Conservation (phyloP, 768 basidiomycete species). For the Vararia minispora region DNA sequence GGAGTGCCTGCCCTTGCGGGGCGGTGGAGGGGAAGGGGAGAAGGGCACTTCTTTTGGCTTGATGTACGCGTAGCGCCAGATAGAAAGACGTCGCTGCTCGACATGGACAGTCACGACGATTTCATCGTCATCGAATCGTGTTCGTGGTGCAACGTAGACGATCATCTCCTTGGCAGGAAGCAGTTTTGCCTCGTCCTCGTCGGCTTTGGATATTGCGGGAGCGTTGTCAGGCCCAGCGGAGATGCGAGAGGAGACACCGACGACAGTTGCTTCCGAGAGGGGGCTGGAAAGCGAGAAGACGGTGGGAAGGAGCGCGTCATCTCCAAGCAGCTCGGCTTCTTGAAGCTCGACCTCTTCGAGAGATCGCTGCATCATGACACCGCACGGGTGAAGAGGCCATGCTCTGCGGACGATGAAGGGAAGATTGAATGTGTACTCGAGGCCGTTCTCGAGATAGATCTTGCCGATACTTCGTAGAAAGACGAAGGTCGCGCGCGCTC, state of each 20-base stretch:
- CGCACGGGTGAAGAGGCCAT: conserved; percentile 71
- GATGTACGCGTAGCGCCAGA: conserved; percentile 67
- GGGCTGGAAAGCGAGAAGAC: conserved; percentile 72
- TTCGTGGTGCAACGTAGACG: conserved; percentile 43
- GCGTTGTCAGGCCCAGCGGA: conserved; percentile 29
- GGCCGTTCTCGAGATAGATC: conserved; percentile 59
- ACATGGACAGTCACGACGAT: conserved; percentile 49
- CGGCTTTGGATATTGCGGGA: conserved; percentile 8
- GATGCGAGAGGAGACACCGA: conserved; percentile 58
- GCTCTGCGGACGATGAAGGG: conserved; percentile 74
- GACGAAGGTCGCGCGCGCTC: conserved; percentile 57
- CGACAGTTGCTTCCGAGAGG: conserved; percentile 60
- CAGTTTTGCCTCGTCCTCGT: conserved; percentile 42
- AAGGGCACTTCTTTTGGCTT: conserved; percentile 45
- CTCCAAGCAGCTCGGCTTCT: conserved; percentile 56
- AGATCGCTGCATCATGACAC: conserved; percentile 67
- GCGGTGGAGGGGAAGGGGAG: conserved; percentile 23
- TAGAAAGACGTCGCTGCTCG: conserved; percentile 38
- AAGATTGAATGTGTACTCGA: conserved; percentile 66
- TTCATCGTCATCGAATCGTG: conserved; percentile 30
- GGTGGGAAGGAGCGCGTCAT: conserved; percentile 64
- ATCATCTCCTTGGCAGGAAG: conserved; percentile 57
- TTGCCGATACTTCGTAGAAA: conserved; percentile 68
- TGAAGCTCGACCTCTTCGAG: conserved; percentile 55
- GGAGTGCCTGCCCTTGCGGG: conserved; percentile 33